These are phyloP conservation scores for Oryza punctata DNA, from an alignment of 176 grass and related monocot species.

Conservation along the genomic window DNA sequence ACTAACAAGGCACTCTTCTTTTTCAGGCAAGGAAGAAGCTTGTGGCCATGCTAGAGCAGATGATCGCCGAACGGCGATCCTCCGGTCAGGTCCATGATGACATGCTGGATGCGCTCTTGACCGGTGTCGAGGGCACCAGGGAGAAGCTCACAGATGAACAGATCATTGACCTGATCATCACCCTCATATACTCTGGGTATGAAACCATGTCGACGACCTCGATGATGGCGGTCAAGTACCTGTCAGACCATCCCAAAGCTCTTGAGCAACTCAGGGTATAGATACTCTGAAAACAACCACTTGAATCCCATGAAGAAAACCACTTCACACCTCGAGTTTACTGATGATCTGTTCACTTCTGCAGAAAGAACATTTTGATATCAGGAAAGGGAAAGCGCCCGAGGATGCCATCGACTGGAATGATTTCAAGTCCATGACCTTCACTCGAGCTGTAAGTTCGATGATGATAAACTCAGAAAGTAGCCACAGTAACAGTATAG, in stretches of 20 bases:
- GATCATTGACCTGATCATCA: constrained; percentile 90
- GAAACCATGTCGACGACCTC: constrained; percentile 93
- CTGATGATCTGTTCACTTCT: constrained; percentile 22
- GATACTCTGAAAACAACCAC: background rate
- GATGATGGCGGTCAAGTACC: constrained; percentile 98
- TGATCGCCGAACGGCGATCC: constrained; percentile 60
- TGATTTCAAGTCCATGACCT: constrained; percentile 86
- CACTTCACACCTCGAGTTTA: constrained; percentile 5
- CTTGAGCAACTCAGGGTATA: constrained; percentile 79
- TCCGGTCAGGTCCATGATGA: constrained; percentile 53
- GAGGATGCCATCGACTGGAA: constrained; percentile 70
- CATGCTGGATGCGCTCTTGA: constrained; percentile 76
- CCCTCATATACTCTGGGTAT: constrained; percentile 93
- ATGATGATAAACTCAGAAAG: constrained; percentile 15
- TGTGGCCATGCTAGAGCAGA: constrained; percentile 71
- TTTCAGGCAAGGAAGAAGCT: constrained; percentile 88
- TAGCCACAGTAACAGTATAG: background rate
- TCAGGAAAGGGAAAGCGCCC: constrained; percentile 54
- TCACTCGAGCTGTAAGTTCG: constrained; percentile 80
- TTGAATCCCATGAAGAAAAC: background rate
- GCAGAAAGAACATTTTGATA: constrained; percentile 82
- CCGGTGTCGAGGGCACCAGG: constrained; percentile 48
- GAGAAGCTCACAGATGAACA: constrained; percentile 74
- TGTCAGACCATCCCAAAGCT: constrained; percentile 73
- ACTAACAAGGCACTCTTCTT: constrained; percentile 24